A percentile compares a stretch with the other conserved stretches of the same genome.
phyloP scores from a whole-genome alignment of 441 rosid species.

The Hura crepitans region DNA sequence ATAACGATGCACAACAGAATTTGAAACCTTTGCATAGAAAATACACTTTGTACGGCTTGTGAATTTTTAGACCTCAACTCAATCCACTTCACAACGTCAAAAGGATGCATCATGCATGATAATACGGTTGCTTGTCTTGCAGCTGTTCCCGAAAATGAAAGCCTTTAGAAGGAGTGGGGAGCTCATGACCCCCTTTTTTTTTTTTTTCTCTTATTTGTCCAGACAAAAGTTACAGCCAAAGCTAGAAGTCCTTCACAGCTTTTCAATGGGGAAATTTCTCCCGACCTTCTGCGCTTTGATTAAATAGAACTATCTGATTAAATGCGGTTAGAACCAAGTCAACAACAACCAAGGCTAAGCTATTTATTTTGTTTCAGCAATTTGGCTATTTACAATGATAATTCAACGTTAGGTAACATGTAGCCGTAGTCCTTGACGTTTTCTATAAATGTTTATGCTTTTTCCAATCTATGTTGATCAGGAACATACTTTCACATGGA shows the following conservation, averaged over 20 bases:
- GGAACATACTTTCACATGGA: background rate
- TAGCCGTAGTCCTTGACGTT: no score
- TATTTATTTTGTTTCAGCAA: background rate
- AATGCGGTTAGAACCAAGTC: no score
- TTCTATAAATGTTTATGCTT: background rate
- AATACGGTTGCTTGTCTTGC: slow-evolving; percentile 64
- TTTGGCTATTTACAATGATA: slow-evolving; percentile 7
- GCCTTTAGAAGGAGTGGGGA: slow-evolving; percentile 56
- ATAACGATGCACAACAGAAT: background rate
- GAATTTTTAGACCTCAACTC: slow-evolving; percentile 44
- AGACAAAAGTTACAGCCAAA: no score
- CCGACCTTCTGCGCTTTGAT: no score
- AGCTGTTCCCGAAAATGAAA: slow-evolving; percentile 61
- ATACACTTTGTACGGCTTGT: no score
- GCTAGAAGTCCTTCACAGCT: no score
- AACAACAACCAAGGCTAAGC: background rate
- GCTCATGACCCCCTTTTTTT: slow-evolving; percentile 37
- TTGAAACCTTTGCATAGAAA: background rate
- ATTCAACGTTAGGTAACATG: slow-evolving; percentile 2
- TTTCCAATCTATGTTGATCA: background rate
- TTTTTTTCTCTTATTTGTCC: no score
- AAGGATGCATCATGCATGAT: slow-evolving; percentile 63
- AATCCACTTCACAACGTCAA: slow-evolving; percentile 68
- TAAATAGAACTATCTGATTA: no score
- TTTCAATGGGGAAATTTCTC: no score